Percentiles rank a stretch among this genome's conserved stretches.
Conservation (phyloP, 192 early-diverging fungal genomes). For the Coemansia umbellata region DNA sequence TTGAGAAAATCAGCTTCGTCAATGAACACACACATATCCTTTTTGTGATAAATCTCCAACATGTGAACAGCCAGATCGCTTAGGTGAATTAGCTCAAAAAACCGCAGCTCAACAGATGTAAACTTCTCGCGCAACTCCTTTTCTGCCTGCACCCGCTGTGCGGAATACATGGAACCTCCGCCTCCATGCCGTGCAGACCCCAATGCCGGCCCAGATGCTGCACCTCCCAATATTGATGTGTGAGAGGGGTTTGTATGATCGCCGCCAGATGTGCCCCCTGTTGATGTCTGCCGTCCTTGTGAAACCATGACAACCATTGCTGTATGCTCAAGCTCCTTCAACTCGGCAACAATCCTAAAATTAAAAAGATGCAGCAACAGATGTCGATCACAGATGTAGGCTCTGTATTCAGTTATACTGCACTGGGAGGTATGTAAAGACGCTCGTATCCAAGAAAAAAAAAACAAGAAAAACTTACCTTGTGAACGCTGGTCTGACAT, state of each 20-base stretch:
- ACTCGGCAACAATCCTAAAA: conserved; percentile 22
- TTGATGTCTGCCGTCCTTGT: conserved; percentile 1
- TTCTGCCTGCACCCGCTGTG: conserved; percentile 39
- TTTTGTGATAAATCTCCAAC: conserved; percentile 88
- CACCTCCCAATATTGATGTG: conserved; percentile 39
- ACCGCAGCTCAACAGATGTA: conserved; percentile 66
- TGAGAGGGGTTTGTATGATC: not conserved
- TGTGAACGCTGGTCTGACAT: conserved; percentile 36
- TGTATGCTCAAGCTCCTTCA: conserved; percentile 33
- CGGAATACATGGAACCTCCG: conserved; percentile 45
- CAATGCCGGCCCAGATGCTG: not conserved
- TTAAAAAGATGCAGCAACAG: not conserved
- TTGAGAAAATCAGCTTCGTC: conserved; percentile 91
- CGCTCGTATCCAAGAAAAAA: no score
- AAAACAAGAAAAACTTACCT: conserved; percentile 6
- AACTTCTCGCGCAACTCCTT: conserved; percentile 39
- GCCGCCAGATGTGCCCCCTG: not conserved
- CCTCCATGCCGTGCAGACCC: not conserved
- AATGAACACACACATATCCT: conserved; percentile 80
- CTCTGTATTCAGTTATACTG: no score
- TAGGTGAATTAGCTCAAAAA: conserved; percentile 93
- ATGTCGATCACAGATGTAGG: no score
- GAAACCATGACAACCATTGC: conserved; percentile 25
- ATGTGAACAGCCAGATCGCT: conserved; percentile 92
- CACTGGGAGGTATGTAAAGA: no score